These are phyloP conservation scores for Ogataea paraovalis DNA, from an alignment of 805 yeast genomes.

Conservation along the genomic window DNA sequence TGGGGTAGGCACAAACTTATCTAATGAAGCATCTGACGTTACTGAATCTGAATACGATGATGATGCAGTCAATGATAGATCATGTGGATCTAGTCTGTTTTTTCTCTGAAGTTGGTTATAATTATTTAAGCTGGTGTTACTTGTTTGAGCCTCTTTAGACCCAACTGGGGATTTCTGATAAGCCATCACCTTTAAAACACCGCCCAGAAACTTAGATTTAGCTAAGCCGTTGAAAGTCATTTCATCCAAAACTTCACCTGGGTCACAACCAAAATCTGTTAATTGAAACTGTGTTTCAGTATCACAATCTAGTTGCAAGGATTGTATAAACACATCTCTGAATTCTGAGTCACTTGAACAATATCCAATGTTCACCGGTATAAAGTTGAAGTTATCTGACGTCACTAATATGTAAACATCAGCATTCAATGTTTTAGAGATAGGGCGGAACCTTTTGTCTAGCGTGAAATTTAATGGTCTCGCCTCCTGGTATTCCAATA, in stretches of 20 bases:
- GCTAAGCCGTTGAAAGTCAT: conserved; percentile 37
- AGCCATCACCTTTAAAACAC: conserved; percentile 22
- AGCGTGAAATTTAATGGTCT: conserved; percentile 11
- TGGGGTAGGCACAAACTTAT: conserved; percentile 58
- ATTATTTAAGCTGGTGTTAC: neutral
- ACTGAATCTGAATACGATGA: conserved; percentile 54
- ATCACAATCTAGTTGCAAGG: conserved; percentile 27
- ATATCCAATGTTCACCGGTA: conserved; percentile 41
- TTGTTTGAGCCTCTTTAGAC: neutral
- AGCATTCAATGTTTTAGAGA: conserved; percentile 28
- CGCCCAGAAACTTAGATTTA: conserved; percentile 30
- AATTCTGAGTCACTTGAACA: conserved; percentile 32
- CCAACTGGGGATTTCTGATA: conserved; percentile 3
- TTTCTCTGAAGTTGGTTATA: neutral
- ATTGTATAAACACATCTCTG: conserved; percentile 37
- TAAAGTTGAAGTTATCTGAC: conserved; percentile 54
- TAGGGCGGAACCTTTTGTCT: conserved; percentile 38
- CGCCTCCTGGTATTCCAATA: neutral
- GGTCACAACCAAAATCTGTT: conserved; percentile 62
- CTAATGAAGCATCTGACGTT: conserved; percentile 37
- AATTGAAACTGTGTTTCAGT: conserved; percentile 42
- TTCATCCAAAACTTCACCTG: conserved; percentile 56
- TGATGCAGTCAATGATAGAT: conserved; percentile 36
- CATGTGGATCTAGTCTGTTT: neutral
- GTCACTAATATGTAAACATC: conserved; percentile 53